These are phyloP conservation scores for Kwoniella sp. DNA, from an alignment of 768 basidiomycete species.

Conservation along the genomic window DNA sequence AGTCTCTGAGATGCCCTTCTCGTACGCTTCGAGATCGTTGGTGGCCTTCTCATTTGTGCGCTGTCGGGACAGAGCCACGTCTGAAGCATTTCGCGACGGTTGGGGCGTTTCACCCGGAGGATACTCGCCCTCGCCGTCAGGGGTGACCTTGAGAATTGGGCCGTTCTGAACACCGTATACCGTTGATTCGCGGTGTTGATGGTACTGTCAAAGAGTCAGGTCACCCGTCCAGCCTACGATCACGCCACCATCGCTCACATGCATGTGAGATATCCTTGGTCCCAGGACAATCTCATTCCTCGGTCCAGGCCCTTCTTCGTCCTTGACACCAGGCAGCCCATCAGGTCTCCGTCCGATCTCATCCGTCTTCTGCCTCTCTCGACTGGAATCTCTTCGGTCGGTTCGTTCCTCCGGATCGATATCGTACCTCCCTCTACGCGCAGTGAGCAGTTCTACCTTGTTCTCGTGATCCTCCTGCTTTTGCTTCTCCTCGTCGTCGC, in stretches of 20 bases:
- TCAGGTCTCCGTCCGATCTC: slow-evolving; percentile 37
- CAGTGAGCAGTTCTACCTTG: neutral
- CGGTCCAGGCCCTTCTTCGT: slow-evolving; percentile 41
- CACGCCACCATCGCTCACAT: too few species aligned
- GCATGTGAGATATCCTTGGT: slow-evolving; percentile 36
- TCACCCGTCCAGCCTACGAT: neutral
- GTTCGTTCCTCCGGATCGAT: slow-evolving; percentile 21
- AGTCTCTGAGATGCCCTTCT: slow-evolving; percentile 12
- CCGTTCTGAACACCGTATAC: slow-evolving; percentile 24
- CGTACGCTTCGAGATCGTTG: slow-evolving; percentile 16
- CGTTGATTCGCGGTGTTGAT: slow-evolving; percentile 26
- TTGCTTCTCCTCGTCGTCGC: neutral
- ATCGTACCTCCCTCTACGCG: slow-evolving; percentile 8
- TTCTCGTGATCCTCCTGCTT: neutral
- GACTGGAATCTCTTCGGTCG: slow-evolving; percentile 5
- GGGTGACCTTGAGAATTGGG: slow-evolving; percentile 36
- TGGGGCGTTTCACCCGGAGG: slow-evolving; percentile 41
- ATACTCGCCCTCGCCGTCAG: slow-evolving; percentile 44
- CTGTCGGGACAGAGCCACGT: neutral
- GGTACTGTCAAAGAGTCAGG: slow-evolving; percentile 21
- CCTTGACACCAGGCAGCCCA: slow-evolving; percentile 32
- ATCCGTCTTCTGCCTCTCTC: slow-evolving; percentile 23
- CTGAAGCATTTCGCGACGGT: slow-evolving; percentile 3
- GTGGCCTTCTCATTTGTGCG: slow-evolving; percentile 10
- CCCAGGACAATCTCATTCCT: slow-evolving; percentile 44